Evolutionary conservation across 805 yeast genomes (phyloP).

Genomic region (Pichia membranifaciens): DNA sequence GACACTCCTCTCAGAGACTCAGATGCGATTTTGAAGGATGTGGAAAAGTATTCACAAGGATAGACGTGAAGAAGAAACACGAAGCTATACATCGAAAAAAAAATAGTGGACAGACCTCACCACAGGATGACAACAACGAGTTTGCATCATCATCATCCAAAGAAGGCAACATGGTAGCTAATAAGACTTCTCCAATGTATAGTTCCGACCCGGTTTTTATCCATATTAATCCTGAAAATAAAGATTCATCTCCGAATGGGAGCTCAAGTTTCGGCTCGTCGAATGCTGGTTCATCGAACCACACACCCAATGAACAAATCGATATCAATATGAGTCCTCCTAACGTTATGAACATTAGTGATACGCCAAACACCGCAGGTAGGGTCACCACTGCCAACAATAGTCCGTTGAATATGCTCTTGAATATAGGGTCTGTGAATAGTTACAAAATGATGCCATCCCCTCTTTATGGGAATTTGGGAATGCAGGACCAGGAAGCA

Average conservation of each 20-base stretch:
- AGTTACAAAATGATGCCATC: neutral
- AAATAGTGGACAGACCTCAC: slow-evolving; percentile 6
- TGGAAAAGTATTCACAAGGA: slow-evolving; percentile 47
- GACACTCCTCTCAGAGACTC: slow-evolving; percentile 43
- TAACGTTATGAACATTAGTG: too few relatives aligned
- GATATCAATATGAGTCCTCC: too few relatives aligned
- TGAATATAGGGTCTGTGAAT: slow-evolving; percentile 7
- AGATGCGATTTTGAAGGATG: slow-evolving; percentile 44
- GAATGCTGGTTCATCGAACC: too few relatives aligned
- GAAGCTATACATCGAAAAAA: slow-evolving; percentile 31
- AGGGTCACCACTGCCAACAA: neutral
- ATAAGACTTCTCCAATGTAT: too few relatives aligned
- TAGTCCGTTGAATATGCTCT: neutral
- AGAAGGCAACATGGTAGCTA: too few relatives aligned
- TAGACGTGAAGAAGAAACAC: slow-evolving; percentile 45
- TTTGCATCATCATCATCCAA: too few relatives aligned
- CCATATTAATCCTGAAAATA: too few relatives aligned
- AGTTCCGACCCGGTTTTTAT: too few relatives aligned
- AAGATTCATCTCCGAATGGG: too few relatives aligned
- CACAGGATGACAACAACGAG: slow-evolving; percentile 5
- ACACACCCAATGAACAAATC: too few relatives aligned
- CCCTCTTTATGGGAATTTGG: neutral
- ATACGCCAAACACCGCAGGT: too few relatives aligned
- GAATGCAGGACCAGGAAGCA: neutral
- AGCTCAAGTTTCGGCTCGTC: too few relatives aligned